Conservation (phyloP, 1,139 yeast genomes). For the Citeromyces siamensis region DNA sequence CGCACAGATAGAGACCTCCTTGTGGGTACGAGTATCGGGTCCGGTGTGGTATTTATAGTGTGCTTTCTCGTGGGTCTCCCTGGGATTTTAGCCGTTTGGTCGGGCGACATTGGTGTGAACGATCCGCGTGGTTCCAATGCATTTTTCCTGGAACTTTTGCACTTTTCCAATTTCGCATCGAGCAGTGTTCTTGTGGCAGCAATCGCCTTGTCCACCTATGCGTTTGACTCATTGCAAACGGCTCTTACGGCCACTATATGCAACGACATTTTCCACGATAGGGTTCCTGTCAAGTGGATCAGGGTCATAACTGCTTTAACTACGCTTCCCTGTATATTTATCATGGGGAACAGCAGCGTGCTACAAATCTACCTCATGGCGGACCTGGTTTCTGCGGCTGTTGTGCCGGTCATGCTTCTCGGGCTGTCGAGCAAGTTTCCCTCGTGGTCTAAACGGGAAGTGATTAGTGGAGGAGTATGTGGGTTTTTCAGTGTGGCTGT, state of each 20-base stretch:
- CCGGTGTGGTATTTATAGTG: constrained; percentile 49
- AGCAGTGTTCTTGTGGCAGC: constrained; percentile 74
- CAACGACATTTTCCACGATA: constrained; percentile 81
- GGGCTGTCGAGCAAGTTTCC: constrained; percentile 55
- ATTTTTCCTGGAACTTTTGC: constrained; percentile 54
- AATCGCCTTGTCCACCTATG: constrained; percentile 69
- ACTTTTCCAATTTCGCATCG: constrained; percentile 81
- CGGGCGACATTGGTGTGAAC: constrained; percentile 53
- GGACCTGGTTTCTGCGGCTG: constrained; percentile 77
- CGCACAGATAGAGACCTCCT: constrained; percentile 61
- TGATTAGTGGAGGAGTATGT: constrained; percentile 74
- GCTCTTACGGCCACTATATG: constrained; percentile 85
- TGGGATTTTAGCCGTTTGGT: constrained; percentile 88
- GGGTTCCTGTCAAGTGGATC: constrained; percentile 49
- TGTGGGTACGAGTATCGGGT: constrained; percentile 67
- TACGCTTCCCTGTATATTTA: constrained; percentile 79
- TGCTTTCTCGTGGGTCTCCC: constrained; percentile 69
- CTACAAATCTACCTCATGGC: constrained; percentile 84
- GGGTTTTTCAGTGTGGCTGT: constrained; percentile 71
- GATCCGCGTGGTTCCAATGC: constrained; percentile 52
- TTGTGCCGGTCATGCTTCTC: constrained; percentile 74
- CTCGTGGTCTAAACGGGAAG: constrained; percentile 71
- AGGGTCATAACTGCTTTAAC: constrained; percentile 63
- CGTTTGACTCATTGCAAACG: constrained; percentile 81
- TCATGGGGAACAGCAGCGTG: constrained; percentile 69